Evolutionary conservation across 345 rosid species (phyloP).

Genomic region (Cochlearia excelsa): DNA sequence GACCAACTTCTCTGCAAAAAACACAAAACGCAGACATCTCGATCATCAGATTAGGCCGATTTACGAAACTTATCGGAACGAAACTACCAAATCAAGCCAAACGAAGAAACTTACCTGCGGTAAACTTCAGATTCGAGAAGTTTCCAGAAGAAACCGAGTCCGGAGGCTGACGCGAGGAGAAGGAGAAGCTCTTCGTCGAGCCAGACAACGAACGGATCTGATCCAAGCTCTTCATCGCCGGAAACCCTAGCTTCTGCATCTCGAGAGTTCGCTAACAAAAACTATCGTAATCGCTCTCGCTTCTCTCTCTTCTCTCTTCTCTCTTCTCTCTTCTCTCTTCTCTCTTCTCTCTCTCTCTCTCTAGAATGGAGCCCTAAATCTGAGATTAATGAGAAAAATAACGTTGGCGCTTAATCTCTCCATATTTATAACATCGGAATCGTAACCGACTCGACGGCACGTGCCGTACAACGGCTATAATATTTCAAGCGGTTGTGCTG

Average conservation of each 20-base stretch:
- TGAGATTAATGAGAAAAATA: slow-evolving; percentile 10
- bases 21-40: slow-evolving; percentile 25
- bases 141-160: slow-evolving; percentile 58
- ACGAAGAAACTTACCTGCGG: slow-evolving; percentile 59
- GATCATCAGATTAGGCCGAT: slow-evolving; percentile 23
- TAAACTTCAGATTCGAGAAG: slow-evolving; percentile 72
- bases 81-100: slow-evolving; percentile 1
- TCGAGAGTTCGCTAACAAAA: slow-evolving; percentile 32
- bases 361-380: not conserved
- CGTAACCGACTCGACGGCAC: slow-evolving; percentile 1
- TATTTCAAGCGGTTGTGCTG: slow-evolving; percentile 6
- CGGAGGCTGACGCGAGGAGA: slow-evolving; percentile 50
- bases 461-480: not conserved
- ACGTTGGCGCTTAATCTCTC: slow-evolving; percentile 5
- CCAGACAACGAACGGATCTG: slow-evolving; percentile 52
- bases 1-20: slow-evolving; percentile 68
- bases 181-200: slow-evolving; percentile 50
- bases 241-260: slow-evolving; percentile 76
- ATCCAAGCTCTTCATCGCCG: slow-evolving; percentile 68
- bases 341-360: not conserved
- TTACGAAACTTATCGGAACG: not conserved
- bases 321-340: not conserved
- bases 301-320: not conserved
- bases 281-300: not conserved
- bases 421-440: slow-evolving; percentile 10